Base-by-base conservation (phyloP, 2,329 filamentous ascomycete genomes). In the Hypoxylon sp. region DNA sequence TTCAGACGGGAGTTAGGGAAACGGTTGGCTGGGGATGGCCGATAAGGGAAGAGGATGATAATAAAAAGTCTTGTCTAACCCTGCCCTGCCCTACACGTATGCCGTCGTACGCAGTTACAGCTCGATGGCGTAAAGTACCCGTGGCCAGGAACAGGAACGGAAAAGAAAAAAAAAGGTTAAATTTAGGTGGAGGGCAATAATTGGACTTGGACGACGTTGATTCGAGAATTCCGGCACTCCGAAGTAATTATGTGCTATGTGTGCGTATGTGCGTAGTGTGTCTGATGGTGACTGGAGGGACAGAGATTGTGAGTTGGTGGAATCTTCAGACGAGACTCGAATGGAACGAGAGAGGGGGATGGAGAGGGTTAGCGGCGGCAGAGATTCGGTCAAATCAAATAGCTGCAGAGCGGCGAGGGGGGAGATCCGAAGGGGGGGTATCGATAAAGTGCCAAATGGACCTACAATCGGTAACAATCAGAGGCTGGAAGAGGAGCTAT, bases 381-480 rank as follows among this genome's bases (percentile, higher is more conserved):
- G 64, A 69, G 64, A 67, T 67, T 69, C 67, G 67, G 67, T 64
- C 67, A 69, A 69, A 67, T 65, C 64, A 65, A 67, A 63, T 62
- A 60, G 36, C 63, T 68, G 49, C 50, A 63, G 51, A 60, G 14
- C n/a, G 28, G 48, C 49, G 57, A 58, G 42, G 48, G 57, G 49
- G 30, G 30, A 53, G 28, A 45, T 49, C 46, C 28, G 55, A 59
- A 18, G 32, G 36, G 50, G 24, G 33, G 44, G 52, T 63, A 63
- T 42, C 57, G 57, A 61, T 61, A 40, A 36, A 30, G 42, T 36
- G 20, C 36, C 22, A 24, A 36, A 33, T 24, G 28, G 32, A 33
- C 14, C 24, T 36, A 33, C 42, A 44, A 44, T 45, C 33, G 42
- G 40, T 38, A 24, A 44, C 26, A 49, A 30, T 49, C 16, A 45